Base-by-base conservation (phyloP, 1,139 yeast species). In the Spathaspora sp. region DNA sequence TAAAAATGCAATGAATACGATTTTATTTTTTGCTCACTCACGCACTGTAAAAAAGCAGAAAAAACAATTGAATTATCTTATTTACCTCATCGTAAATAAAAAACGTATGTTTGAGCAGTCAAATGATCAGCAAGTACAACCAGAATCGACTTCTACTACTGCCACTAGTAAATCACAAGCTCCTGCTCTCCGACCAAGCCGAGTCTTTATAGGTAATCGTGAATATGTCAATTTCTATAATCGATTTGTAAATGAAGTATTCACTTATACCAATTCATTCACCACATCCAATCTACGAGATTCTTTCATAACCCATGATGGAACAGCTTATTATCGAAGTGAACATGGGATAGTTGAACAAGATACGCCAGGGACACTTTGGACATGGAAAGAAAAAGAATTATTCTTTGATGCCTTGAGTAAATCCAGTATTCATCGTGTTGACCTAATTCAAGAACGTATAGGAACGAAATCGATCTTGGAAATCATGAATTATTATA, bases 401-500 rank as follows among this genome's bases (percentile, higher is more conserved):
- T 43, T 38, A 16, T 60, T 60, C 44, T 63, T 60, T 55, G 39
- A 56, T 46, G 38, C 72, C 39, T 58, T 80, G 26, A 73, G 76
- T 2, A 65, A 82, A 20, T 69, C 69, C 54, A 72, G 84, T 11
- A 77, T 82, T 39, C 81, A 80, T 52, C 58, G 73, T 36, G 54
- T 72, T 7, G 80, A 74, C 7, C 53, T 62, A 8, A 74, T 82
- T 1, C 60, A 67, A 2, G 63, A 59, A 6, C 57, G 62, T 15
- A 50, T 80, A 25, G 72, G 72, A 0, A 54, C 64, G 2, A 83
- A 82, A 57, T 62, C 78, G 0, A 53, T 59, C 4, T 43, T 65
- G 1, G 86, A 82, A 49, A 73, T 82, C 5, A 56, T 72, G 43
- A 67, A 60, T 15, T 81, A 81, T 56, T 80, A 80, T 54, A 57